Conservation (phyloP, 2,329 filamentous ascomycete species). For the Grosmannia clavigera region DNA sequence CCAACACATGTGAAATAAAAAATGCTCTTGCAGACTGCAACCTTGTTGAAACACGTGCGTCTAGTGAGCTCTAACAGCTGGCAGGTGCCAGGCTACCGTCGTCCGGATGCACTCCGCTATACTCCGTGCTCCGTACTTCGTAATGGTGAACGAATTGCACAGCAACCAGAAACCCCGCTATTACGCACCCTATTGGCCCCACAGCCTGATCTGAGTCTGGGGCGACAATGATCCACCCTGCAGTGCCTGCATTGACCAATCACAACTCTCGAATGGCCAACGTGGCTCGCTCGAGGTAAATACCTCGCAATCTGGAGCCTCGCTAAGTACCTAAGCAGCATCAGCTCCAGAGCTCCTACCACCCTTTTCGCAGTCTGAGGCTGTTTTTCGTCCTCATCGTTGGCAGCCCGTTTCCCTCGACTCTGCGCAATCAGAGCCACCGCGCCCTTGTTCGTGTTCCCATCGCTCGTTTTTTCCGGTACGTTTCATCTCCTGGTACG, state of each 20-base stretch:
- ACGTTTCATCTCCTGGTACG: neutral
- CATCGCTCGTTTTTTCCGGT: neutral
- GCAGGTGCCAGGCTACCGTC: too few relatives aligned
- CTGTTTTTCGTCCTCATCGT: neutral
- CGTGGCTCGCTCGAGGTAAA: neutral
- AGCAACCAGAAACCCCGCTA: neutral
- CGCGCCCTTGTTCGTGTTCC: neutral
- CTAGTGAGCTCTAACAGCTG: neutral
- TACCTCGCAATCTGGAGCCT: neutral
- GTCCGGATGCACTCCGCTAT: neutral
- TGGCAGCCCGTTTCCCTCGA: neutral
- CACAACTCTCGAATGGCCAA: neutral
- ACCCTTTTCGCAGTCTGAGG: neutral
- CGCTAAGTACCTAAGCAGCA: neutral
- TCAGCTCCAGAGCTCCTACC: neutral
- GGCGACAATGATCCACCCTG: neutral
- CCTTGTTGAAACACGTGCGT: neutral
- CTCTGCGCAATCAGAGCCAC: neutral
- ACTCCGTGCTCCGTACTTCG: neutral
- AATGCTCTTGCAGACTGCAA: too few relatives aligned
- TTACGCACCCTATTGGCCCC: neutral
- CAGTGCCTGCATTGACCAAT: neutral
- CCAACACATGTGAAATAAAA: neutral
- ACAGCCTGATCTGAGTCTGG: neutral
- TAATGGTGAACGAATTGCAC: neutral